Base-by-base conservation (phyloP, 2,329 filamentous ascomycete species). In the Botrytis elliptica region DNA sequence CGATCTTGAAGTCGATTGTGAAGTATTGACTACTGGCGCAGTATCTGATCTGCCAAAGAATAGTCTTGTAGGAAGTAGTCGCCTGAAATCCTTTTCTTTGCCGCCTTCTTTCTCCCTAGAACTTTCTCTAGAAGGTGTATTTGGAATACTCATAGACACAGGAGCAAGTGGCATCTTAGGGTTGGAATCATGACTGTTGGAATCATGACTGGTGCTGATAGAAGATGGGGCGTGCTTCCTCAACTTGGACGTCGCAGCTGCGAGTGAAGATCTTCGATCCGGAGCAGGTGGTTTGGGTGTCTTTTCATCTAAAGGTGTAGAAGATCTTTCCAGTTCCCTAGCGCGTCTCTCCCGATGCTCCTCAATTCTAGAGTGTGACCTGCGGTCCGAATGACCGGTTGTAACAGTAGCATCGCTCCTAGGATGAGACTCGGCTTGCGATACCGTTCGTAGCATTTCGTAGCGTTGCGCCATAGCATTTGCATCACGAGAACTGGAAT, bases 221-320 rank as follows among this genome's bases (percentile, higher is more conserved):
- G 63, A 22, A 36, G 63, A 38, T 57, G 65, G 65, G 12, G 33
- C 57, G 18, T 49, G 55, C 52, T 77, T 77, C 33, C 76, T 74
- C 0, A 79, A 69, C 69, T 79, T 79, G 1, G 66, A 57, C 1
- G 77, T 75, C 3, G 76, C 64, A 7, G 77, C 77, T 10, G 77
- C 73, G 4, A 81, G 74, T 9, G 78, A 79, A 14, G 79, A 80
- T 7, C 79, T 75, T 12, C 80, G 79, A 63, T 81, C 78, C 0
- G 80, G 78, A 0, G 76, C 75, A 10, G 75, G 67, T 4, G 77
- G 77, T 12, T 75, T 71, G 5, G 73, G 2, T 22, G 33, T 60
- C 8, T 68, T 68, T 42, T 68, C 66, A 46, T 75, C 38, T 70
- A 74, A 20, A 67, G 70, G 63, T 68, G 76, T 72, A 71, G 75